These are phyloP conservation scores for Streptanthus diversifolius DNA, from an alignment of 345 rosid genomes.

Conservation along the genomic window DNA sequence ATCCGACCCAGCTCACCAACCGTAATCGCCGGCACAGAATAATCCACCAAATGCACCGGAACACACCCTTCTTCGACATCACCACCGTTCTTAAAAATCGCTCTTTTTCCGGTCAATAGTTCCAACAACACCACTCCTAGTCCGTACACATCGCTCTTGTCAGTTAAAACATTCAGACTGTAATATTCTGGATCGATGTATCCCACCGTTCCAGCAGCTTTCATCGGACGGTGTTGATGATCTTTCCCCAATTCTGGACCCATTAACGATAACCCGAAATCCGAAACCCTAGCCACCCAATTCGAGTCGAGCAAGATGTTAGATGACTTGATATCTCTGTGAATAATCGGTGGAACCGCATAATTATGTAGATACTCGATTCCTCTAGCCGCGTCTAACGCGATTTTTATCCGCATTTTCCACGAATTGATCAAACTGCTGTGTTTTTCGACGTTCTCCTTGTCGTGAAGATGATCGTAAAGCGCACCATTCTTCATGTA, in stretches of 20 bases:
- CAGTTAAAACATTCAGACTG: slow-evolving; percentile 72
- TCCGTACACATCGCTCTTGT: slow-evolving; percentile 88
- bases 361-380: slow-evolving; percentile 82
- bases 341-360: slow-evolving; percentile 82
- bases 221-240: slow-evolving; percentile 40
- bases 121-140: slow-evolving; percentile 82
- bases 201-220: slow-evolving; percentile 87
- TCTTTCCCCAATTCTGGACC: slow-evolving; percentile 52
- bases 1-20: slow-evolving; percentile 43
- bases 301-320: slow-evolving; percentile 69
- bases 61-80: slow-evolving; percentile 39
- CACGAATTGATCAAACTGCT: slow-evolving; percentile 74
- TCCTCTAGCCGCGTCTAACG: slow-evolving; percentile 81
- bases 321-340: slow-evolving; percentile 83
- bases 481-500: slow-evolving; percentile 89
- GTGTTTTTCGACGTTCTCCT: slow-evolving; percentile 52
- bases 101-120: slow-evolving; percentile 67
- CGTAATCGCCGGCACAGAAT: slow-evolving; percentile 53
- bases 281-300: slow-evolving; percentile 83
- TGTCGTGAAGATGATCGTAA: slow-evolving; percentile 69
- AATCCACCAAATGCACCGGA: slow-evolving; percentile 65
- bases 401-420: slow-evolving; percentile 80
- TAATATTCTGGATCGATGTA: slow-evolving; percentile 92
- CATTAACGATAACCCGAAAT: slow-evolving; percentile 76
- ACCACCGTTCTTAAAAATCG: slow-evolving; percentile 47